A percentile compares a stretch with the other conserved stretches of the same genome.
phyloP scores from a whole-genome alignment of 2,329 filamentous ascomycete genomes.

The Epichloe sp. region DNA sequence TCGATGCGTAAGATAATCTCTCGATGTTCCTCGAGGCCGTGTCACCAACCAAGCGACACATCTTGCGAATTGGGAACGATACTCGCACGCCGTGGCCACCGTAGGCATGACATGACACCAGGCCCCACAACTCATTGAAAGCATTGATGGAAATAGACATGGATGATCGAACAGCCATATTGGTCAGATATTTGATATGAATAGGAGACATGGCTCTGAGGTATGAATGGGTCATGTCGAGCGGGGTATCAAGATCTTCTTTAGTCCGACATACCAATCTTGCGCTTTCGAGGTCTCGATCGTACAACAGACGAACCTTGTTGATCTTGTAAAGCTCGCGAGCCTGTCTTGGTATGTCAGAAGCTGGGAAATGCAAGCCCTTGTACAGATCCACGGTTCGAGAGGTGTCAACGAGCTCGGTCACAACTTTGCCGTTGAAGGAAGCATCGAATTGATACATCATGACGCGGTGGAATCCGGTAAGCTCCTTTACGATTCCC shows the following conservation, averaged over 20 bases:
- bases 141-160: conserved; percentile 92
- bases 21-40: conserved; percentile 81
- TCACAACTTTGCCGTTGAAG: conserved; percentile 79
- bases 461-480: conserved; percentile 86
- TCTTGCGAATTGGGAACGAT: conserved; percentile 80
- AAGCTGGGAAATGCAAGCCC: conserved; percentile 77
- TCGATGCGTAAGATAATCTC: conserved; percentile 70
- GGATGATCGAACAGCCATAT: conserved; percentile 86
- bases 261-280: conserved; percentile 66
- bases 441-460: conserved; percentile 77
- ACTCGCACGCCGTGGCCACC: conserved; percentile 72
- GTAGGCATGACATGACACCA: conserved; percentile 79
- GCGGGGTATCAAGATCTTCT: conserved; percentile 58
- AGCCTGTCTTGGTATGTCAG: conserved; percentile 74
- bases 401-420: conserved; percentile 69
- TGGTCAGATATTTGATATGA: conserved; percentile 71
- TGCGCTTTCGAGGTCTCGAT: conserved; percentile 67
- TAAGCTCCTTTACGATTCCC: conserved; percentile 78
- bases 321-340: conserved; percentile 84
- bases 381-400: conserved; percentile 76
- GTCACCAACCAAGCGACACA: conserved; percentile 80
- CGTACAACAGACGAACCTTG: conserved; percentile 77
- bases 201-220: conserved; percentile 84
- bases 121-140: conserved; percentile 73
- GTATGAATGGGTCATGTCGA: conserved; percentile 77